Evolutionary conservation across 1,284 basidiomycete species (phyloP), one percentile per base, ranked within the genome.

Genomic region (Cutaneotrichosporon cavernicola): DNA sequence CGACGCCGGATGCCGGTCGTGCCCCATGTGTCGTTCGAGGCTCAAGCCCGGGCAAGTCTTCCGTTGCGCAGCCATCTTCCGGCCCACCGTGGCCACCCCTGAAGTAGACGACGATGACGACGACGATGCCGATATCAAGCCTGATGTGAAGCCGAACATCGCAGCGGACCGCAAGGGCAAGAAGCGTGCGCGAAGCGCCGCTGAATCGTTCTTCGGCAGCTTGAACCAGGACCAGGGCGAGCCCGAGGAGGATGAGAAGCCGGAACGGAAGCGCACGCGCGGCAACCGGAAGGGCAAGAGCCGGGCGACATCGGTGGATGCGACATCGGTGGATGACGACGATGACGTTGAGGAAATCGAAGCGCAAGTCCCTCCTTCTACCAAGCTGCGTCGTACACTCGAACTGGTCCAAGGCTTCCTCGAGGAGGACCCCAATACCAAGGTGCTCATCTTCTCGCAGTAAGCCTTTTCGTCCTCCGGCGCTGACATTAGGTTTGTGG

Each of bases 11-110:
- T 67, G 66, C 38, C 69, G 77, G 49, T 63, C 70, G 2, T 81
- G 80, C 62, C 80, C 80, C 1, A 60, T 78, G 58, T 81, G 80
- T 58, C 73, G 80, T 49, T 57, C 58, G 1, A 60, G 68, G 21
- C 69, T 81, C 36, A 64, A 69, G 38, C 70, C 65, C 18, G 64
- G 67, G 3, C 71, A 65, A 47, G 55, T 78, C 16, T 81, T 79
- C 69, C 65, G 72, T 2, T 73, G 74, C 1, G 59, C 66, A 3
- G 78, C 75, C 4, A 72, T 78, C 58, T 76, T 72, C 64, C 62
- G 73, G 16, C 73, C 76, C 26, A 56, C 22, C 36, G 55, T 10
- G 2, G 4, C 36, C 38, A 43, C 55, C 61, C 71, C 30, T 4
- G 38, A 31, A 11, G 59, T 59, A 9, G 60, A 47, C 16, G 60